Percentiles rank a stretch among this genome's conserved stretches.
phyloP scores from a whole-genome alignment of 2,329 filamentous ascomycete genomes.

The Beauveria sp. region DNA sequence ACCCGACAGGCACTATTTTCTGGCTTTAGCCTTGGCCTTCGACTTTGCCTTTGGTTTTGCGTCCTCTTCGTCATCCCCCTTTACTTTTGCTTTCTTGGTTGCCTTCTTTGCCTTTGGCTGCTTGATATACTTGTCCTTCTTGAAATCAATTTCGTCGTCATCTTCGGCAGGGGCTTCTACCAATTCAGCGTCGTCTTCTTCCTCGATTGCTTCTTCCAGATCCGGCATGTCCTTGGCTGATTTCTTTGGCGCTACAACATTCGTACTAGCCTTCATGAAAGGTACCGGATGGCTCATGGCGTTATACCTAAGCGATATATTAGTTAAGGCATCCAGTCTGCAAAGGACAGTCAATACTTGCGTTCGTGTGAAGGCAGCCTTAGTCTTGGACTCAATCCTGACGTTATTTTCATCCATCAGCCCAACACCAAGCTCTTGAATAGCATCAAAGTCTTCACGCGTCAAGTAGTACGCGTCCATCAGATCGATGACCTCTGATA shows the following conservation, averaged over 20 bases:
- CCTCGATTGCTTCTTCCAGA: slow-evolving; percentile 91
- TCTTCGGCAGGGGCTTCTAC: slow-evolving; percentile 55
- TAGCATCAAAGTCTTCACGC: slow-evolving; percentile 87
- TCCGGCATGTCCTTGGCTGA: slow-evolving; percentile 73
- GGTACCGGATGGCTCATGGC: slow-evolving; percentile 77
- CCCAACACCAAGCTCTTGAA: slow-evolving; percentile 85
- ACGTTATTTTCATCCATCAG: slow-evolving; percentile 68
- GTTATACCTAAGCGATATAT: slow-evolving; percentile 62
- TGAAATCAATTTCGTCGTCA: slow-evolving; percentile 73
- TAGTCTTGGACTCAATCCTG: slow-evolving; percentile 77
- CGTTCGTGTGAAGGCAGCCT: slow-evolving; percentile 80
- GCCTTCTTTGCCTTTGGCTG: slow-evolving; percentile 65
- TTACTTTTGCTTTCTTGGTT: slow-evolving; percentile 33
- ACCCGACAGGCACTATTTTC: background rate
- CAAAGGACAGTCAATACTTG: slow-evolving; percentile 41
- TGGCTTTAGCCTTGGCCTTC: slow-evolving; percentile 37
- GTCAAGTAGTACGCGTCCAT: slow-evolving; percentile 98
- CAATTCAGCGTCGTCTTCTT: slow-evolving; percentile 69
- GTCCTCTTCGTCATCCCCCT: slow-evolving; percentile 41
- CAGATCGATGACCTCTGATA: slow-evolving; percentile 77
- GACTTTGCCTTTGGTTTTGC: slow-evolving; percentile 47
- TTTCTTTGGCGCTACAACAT: slow-evolving; percentile 64
- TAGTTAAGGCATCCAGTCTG: background rate
- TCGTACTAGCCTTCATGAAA: slow-evolving; percentile 83
- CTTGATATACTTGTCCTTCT: slow-evolving; percentile 95